A percentile compares a stretch with the other conserved stretches of the same genome.
phyloP scores from a whole-genome alignment of 148 eudicot genomes.

The Fagopyrum homotropicum region DNA sequence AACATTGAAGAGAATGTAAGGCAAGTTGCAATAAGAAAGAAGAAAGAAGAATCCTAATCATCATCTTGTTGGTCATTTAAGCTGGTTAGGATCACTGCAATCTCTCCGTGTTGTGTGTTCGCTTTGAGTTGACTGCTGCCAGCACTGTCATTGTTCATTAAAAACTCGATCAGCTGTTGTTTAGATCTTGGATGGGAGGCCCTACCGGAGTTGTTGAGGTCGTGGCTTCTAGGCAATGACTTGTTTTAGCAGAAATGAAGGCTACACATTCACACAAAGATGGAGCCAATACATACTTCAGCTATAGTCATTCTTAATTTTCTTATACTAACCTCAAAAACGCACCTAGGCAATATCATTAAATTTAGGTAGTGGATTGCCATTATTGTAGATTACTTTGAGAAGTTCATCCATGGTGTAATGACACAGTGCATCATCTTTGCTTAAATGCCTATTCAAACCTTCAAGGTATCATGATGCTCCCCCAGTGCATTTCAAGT shows the following conservation, averaged over 20 bases:
- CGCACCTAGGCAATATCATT: slow-evolving; percentile 90
- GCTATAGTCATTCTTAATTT: not conserved
- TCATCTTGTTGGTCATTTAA: too few species aligned
- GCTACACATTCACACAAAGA: slow-evolving; percentile 3
- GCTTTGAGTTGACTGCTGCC: too few species aligned
- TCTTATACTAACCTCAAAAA: slow-evolving; percentile 14
- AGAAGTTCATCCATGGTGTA: slow-evolving; percentile 82
- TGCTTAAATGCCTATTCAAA: slow-evolving; percentile 61
- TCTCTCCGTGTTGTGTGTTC: too few species aligned
- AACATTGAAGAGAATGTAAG: too few species aligned
- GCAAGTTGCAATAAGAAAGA: too few species aligned
- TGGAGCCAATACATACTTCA: not conserved
- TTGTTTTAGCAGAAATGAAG: not conserved
- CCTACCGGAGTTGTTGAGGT: too few species aligned
- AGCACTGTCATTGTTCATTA: too few species aligned
- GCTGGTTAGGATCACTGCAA: too few species aligned
- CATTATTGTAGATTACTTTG: slow-evolving; percentile 75
- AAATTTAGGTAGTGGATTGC: slow-evolving; percentile 83
- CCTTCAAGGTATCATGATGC: slow-evolving; percentile 75
- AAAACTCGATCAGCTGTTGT: too few species aligned
- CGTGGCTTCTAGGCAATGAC: too few species aligned
- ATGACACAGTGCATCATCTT: slow-evolving; percentile 69
- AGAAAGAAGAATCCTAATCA: too few species aligned
- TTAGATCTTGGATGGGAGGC: too few species aligned
- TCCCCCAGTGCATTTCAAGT: slow-evolving; percentile 81